Conservation (phyloP, 495 filamentous ascomycete species). For the Penicillium bovifimosum region DNA sequence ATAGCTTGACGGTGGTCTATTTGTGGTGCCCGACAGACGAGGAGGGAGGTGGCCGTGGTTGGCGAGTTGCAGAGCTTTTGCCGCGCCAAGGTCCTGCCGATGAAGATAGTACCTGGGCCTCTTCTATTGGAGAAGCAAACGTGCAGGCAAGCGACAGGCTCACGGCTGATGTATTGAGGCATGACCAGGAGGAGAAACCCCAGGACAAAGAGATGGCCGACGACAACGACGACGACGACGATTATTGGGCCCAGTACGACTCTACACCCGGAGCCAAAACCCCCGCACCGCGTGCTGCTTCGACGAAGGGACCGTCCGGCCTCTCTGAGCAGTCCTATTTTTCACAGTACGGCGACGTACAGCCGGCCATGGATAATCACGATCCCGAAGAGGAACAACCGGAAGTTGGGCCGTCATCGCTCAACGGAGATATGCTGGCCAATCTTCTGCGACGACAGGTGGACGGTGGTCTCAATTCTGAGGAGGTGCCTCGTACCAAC, state of each 20-base stretch:
- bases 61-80: slow-evolving; percentile 77
- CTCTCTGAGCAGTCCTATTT: slow-evolving; percentile 55
- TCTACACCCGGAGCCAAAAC: slow-evolving; percentile 69
- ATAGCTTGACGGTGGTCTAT: slow-evolving; percentile 53
- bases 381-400: slow-evolving; percentile 63
- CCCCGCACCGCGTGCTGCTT: slow-evolving; percentile 44
- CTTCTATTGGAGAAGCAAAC: slow-evolving; percentile 50
- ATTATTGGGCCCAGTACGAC: slow-evolving; percentile 95
- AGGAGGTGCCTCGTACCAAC: slow-evolving; percentile 19
- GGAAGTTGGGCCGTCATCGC: slow-evolving; percentile 46
- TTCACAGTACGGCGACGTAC: slow-evolving; percentile 80
- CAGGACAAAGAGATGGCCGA: slow-evolving; percentile 33
- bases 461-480: slow-evolving; percentile 8
- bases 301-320: slow-evolving; percentile 28
- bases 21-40: slow-evolving; percentile 66
- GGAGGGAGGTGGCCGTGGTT: slow-evolving; percentile 62
- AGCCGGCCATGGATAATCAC: slow-evolving; percentile 85
- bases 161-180: slow-evolving; percentile 35
- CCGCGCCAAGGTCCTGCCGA: slow-evolving; percentile 44
- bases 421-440: slow-evolving; percentile 47
- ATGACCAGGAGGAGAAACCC: slow-evolving; percentile 23
- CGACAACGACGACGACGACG: slow-evolving; percentile 73
- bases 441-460: slow-evolving; percentile 32
- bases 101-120: slow-evolving; percentile 43
- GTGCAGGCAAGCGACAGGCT: slow-evolving; percentile 31